phyloP scores from a whole-genome alignment of 78 protist species.

The Dictyostelium citrinum region DNA sequence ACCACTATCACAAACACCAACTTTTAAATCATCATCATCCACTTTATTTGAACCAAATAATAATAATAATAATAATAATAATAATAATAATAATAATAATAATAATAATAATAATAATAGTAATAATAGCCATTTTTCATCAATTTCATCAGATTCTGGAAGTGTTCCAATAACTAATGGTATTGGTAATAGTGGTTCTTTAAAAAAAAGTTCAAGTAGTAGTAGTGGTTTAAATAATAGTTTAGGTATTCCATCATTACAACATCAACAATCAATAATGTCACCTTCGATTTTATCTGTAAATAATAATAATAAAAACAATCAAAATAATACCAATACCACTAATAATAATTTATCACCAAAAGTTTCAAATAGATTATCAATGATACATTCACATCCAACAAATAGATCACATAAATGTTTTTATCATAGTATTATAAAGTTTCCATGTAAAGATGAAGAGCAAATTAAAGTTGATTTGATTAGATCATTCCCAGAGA shows the following conservation, averaged over 20 bases:
- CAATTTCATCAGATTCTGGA: conserved; percentile 9
- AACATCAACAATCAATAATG: not conserved
- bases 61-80: not conserved
- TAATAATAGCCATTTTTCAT: not conserved
- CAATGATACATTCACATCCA: not conserved
- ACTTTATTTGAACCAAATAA: not conserved
- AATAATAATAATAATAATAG: too few species aligned
- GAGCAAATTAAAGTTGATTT: conserved; percentile 69
- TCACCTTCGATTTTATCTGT: not conserved
- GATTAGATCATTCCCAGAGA: conserved; percentile 32
- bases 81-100: too few species aligned
- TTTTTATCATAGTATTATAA: conserved; percentile 55
- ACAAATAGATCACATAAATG: conserved; percentile 37
- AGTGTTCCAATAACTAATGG: not conserved
- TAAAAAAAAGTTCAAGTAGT: not conserved
- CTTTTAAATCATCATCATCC: not conserved
- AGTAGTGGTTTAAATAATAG: conserved; percentile 15
- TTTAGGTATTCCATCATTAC: not conserved
- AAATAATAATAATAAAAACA: not conserved
- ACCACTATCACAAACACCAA: conserved; percentile 7
- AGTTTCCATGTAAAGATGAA: conserved; percentile 45
- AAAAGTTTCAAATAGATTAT: not conserved
- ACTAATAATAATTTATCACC: not conserved
- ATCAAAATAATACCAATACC: not conserved
- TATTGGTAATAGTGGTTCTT: not conserved